These are phyloP conservation scores for Cordyceps tenuipes DNA, from an alignment of 2,329 filamentous ascomycete genomes.

Conservation along the genomic window DNA sequence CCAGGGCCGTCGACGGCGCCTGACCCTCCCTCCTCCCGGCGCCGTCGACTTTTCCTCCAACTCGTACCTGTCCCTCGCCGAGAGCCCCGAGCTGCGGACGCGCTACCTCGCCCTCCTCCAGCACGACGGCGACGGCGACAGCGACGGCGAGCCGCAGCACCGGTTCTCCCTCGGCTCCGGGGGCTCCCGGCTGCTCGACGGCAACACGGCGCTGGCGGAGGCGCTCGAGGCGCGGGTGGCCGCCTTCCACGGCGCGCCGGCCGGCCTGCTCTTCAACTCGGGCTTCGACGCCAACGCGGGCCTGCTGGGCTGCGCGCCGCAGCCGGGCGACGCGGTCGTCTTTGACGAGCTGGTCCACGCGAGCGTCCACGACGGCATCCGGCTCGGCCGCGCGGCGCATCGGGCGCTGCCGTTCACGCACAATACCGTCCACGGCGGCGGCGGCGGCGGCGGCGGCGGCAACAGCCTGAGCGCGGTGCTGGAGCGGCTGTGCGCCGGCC, in stretches of 20 bases:
- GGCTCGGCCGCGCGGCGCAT: conserved; percentile 45
- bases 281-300: conserved; percentile 61
- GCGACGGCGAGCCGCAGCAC: too few relatives aligned
- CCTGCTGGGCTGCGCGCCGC: conserved; percentile 52
- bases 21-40: conserved; percentile 53
- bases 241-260: conserved; percentile 35
- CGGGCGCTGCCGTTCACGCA: conserved; percentile 44
- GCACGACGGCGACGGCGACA: conserved; percentile 3
- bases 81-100: conserved; percentile 41
- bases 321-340: conserved; percentile 53
- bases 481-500: conserved; percentile 23
- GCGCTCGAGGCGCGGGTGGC: conserved; percentile 39
- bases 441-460: background rate
- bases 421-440: conserved; percentile 33
- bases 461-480: conserved; percentile 23
- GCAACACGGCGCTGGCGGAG: conserved; percentile 38
- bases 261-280: conserved; percentile 46
- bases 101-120: conserved; percentile 47
- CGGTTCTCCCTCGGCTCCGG: conserved; percentile 35
- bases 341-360: conserved; percentile 73
- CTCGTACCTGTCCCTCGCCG: conserved; percentile 69
- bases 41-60: conserved; percentile 74
- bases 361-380: conserved; percentile 71
- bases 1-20: conserved; percentile 32
- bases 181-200: conserved; percentile 45